phyloP scores from a whole-genome alignment of 163 green algal genomes.

The Chlorella variabilis region DNA sequence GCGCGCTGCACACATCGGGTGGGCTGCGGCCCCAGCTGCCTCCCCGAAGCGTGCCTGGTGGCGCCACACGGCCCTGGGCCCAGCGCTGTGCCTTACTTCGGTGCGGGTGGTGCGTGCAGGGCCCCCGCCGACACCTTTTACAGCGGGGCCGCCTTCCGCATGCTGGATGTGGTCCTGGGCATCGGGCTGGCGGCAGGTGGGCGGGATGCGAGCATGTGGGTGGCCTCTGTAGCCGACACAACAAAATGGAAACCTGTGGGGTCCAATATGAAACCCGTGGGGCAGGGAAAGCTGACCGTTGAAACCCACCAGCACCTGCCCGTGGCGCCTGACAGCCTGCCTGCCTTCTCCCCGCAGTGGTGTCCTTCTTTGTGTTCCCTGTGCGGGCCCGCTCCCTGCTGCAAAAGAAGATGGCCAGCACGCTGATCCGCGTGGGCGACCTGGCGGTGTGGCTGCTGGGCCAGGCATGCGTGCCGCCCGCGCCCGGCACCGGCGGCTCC shows the following conservation, averaged over 20 bases:
- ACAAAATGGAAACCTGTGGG: no score
- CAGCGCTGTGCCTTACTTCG: no score
- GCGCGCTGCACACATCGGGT: no score
- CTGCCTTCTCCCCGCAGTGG: not conserved
- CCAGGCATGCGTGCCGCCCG: constrained; percentile 27
- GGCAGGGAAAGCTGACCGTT: no score
- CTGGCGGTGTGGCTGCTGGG: constrained; percentile 31
- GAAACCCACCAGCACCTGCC: not conserved
- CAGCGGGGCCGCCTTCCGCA: not conserved
- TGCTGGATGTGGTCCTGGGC: not conserved
- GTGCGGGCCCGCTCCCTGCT: constrained; percentile 33
- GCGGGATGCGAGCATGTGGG: not conserved
- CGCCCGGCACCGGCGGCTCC: not conserved
- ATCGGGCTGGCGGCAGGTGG: constrained; percentile 3
- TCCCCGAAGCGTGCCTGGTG: no score
- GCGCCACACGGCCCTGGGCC: no score
- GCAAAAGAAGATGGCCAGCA: constrained; percentile 17
- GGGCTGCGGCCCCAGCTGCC: no score
- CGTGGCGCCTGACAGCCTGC: not conserved
- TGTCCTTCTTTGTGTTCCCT: constrained; percentile 33
- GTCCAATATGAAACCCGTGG: no score
- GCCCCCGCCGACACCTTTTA: not conserved
- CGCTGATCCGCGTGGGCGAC: constrained; percentile 19
- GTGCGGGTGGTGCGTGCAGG: not conserved
- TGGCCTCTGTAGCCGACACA: no score